Conservation (phyloP, 108 stramenopile species). For the Aureococcus anophagefferens region DNA sequence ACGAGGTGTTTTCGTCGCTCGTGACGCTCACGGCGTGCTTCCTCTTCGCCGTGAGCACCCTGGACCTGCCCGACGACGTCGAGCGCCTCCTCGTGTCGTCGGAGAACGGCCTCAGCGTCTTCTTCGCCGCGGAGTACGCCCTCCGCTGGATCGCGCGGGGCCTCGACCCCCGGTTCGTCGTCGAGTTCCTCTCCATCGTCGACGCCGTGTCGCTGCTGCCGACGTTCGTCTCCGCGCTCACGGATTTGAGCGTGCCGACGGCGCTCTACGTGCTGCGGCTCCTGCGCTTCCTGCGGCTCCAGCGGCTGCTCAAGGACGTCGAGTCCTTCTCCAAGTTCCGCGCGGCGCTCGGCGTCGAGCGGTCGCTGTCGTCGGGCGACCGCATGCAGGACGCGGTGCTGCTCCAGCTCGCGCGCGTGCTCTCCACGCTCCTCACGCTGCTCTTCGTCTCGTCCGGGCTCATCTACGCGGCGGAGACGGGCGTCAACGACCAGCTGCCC, state of each 20-base stretch:
- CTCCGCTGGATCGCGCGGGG: neutral
- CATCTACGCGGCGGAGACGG: slow-evolving; percentile 64
- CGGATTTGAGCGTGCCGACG: slow-evolving; percentile 5
- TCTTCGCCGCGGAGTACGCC: slow-evolving; percentile 10
- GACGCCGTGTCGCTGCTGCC: slow-evolving; percentile 35
- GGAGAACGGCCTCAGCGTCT: neutral
- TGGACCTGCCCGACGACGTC: neutral
- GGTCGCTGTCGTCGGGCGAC: slow-evolving; percentile 10
- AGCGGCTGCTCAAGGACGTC: slow-evolving; percentile 53
- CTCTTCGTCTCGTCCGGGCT: slow-evolving; percentile 60
- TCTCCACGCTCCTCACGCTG: slow-evolving; percentile 57
- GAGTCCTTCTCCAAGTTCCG: slow-evolving; percentile 49
- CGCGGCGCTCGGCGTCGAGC: slow-evolving; percentile 48
- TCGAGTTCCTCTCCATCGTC: slow-evolving; percentile 33
- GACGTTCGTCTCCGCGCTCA: slow-evolving; percentile 8
- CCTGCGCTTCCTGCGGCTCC: slow-evolving; percentile 57
- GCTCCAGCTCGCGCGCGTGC: slow-evolving; percentile 60
- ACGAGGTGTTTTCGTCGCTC: too few relatives aligned
- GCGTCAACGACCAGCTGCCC: slow-evolving; percentile 54
- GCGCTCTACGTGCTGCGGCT: slow-evolving; percentile 42
- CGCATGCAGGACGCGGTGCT: neutral
- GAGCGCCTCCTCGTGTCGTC: neutral
- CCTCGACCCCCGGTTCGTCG: neutral
- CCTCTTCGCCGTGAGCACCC: neutral
- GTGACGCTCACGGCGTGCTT: neutral